Conservation (phyloP, 2,329 filamentous ascomycete genomes). For the Hymenotorrendiella dingleyae region DNA sequence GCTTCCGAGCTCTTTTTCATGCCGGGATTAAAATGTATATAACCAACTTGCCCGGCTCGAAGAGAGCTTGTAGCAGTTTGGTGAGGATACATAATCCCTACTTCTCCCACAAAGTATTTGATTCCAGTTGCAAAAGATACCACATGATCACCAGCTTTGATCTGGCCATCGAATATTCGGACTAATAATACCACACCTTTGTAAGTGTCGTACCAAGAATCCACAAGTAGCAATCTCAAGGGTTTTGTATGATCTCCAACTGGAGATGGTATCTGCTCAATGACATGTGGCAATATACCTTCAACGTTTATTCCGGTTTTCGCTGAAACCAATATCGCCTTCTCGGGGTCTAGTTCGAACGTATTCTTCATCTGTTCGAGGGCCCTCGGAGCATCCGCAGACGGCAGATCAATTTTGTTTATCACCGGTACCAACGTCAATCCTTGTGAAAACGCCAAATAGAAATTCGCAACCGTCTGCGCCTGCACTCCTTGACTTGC, state of each 20-base stretch:
- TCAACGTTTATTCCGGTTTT: constrained; percentile 90
- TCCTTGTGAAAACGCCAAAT: constrained; percentile 89
- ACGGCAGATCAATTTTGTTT: constrained; percentile 93
- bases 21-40: constrained; percentile 94
- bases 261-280: constrained; percentile 79
- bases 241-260: constrained; percentile 67
- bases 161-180: constrained; percentile 79
- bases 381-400: constrained; percentile 80
- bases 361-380: constrained; percentile 78
- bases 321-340: constrained; percentile 75
- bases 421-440: constrained; percentile 83
- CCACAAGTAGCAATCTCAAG: constrained; percentile 79
- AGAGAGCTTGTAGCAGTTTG: constrained; percentile 75
- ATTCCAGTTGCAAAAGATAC: constrained; percentile 80
- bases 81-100: constrained; percentile 91
- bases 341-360: constrained; percentile 79
- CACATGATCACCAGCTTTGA: constrained; percentile 79
- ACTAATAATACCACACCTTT: constrained; percentile 89
- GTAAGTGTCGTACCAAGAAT: constrained; percentile 98
- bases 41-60: constrained; percentile 90
- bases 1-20: constrained; percentile 97
- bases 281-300: constrained; percentile 74
- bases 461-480: constrained; percentile 98
- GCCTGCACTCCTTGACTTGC: constrained; percentile 95
- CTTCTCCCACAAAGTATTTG: constrained; percentile 91